Conservation (phyloP, 495 filamentous ascomycete species). For the Parathielavia hyrcaniae region DNA sequence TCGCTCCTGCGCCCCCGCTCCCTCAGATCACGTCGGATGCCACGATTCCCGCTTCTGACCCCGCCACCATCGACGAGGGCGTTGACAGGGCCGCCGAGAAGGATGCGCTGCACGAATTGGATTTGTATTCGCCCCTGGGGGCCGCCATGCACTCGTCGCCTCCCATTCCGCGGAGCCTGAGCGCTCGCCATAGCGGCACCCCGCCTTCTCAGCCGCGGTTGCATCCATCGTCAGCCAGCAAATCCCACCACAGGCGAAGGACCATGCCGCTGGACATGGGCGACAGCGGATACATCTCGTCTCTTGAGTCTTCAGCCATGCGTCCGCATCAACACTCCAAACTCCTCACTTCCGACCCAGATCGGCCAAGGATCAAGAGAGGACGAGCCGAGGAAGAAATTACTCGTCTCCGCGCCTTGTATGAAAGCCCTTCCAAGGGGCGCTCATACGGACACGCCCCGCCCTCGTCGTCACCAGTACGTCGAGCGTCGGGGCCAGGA, state of each 20-base stretch:
- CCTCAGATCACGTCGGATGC: constrained; percentile 84
- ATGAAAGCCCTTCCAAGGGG: constrained; percentile 79
- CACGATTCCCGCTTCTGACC: constrained; percentile 85
- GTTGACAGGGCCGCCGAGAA: constrained; percentile 42
- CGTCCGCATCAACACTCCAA: constrained; percentile 56
- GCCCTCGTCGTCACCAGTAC: constrained; percentile 55
- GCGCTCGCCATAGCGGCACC: constrained; percentile 57
- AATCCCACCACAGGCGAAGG: constrained; percentile 63
- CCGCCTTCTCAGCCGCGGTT: constrained; percentile 65
- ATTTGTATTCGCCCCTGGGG: constrained; percentile 54
- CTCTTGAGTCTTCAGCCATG: constrained; percentile 87
- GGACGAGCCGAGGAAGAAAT: constrained; percentile 93
- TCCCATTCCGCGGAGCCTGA: constrained; percentile 60
- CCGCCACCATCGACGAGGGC: constrained; percentile 57
- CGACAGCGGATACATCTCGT: constrained; percentile 96
- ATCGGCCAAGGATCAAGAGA: constrained; percentile 71
- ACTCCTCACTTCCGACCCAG: constrained; percentile 66
- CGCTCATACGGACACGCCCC: constrained; percentile 44
- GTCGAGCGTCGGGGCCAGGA: constrained; percentile 40
- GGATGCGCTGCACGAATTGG: constrained; percentile 50
- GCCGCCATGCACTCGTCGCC: constrained; percentile 74
- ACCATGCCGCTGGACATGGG: constrained; percentile 75
- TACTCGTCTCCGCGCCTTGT: constrained; percentile 82
- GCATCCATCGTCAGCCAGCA: constrained; percentile 50
- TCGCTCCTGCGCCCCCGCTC: constrained; percentile 20